phyloP scores from a whole-genome alignment of 1,139 yeast species.

The Candida buenavistaensis region DNA sequence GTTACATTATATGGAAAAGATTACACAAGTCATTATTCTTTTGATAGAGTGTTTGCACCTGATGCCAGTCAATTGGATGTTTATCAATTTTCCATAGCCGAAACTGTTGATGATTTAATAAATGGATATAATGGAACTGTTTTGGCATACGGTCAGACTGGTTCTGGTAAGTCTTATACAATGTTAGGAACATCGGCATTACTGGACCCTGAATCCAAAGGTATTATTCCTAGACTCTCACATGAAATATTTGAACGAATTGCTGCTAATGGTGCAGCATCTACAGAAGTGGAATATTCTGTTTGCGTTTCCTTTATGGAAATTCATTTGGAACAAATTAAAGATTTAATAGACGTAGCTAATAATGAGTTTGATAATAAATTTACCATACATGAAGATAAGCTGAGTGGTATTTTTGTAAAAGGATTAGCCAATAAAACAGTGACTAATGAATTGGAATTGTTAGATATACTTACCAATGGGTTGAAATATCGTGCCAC shows the following conservation, averaged over 20 bases:
- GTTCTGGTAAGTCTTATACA: conserved; percentile 86
- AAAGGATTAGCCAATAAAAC: conserved; percentile 60
- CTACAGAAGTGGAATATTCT: conserved; percentile 45
- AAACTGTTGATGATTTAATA: conserved; percentile 65
- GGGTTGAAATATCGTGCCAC: conserved; percentile 63
- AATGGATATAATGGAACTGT: conserved; percentile 77
- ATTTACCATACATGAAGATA: conserved; percentile 53
- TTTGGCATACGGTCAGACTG: conserved; percentile 88
- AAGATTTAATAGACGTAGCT: conserved; percentile 53
- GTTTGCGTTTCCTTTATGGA: conserved; percentile 74
- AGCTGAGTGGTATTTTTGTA: conserved; percentile 27
- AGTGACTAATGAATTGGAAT: conserved; percentile 54
- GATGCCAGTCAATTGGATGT: conserved; percentile 56
- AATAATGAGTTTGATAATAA: conserved; percentile 43
- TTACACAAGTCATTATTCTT: conserved; percentile 47
- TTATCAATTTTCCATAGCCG: conserved; percentile 58
- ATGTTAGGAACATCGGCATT: no score
- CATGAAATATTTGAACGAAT: conserved; percentile 50
- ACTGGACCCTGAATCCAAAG: conserved; percentile 41
- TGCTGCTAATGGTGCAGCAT: conserved; percentile 36
- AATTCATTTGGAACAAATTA: conserved; percentile 69
- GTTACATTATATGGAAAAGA: conserved; percentile 33
- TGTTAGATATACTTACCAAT: conserved; percentile 49
- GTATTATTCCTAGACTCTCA: conserved; percentile 68
- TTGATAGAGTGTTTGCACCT: conserved; percentile 64